Base-by-base conservation (phyloP, 306 rosid species). In the Astragalus glycyphyllos region DNA sequence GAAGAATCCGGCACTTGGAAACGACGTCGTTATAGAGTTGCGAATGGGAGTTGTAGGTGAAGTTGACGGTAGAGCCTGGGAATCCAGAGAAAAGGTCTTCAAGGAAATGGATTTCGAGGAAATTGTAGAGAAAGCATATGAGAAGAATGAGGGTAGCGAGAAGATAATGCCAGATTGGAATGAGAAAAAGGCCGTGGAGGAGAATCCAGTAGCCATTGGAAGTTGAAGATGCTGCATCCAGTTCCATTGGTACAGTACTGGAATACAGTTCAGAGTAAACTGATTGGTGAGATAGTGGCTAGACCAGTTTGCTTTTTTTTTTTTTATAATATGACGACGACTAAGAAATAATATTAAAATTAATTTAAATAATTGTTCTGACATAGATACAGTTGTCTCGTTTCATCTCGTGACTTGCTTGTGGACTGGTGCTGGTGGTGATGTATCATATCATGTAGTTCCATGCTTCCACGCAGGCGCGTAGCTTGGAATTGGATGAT, bases 1-100 rank as follows among this genome's bases (percentile, higher is more conserved):
- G 95, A 58, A 94, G 97, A 59, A 91, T 53, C 65, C 78, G 80
- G 67, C 99, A 94, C 59, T 89, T 89, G 57, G 97, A 89, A 79
- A 83, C 95, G 37, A 94, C 89, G 48, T 69, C 89, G 15, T 85
- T 51, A 73, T 82, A 91, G 84, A 87, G 44, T 1, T 71, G 58
- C 2, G 92, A 84, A 61, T 41, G 55, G 15, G 96, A 58, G 29
- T 89, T 58, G 83, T 64, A 84, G 40, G 87, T 84, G 10, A 94
- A 77, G 7, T n/a, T 9, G 5, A 87, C 81, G 61, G 85, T 64
- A 15, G 56, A 77, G 7, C 97, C 97, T 15, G 81, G 67, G 75
- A 89, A 88, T 4, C 81, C 86, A 32, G 87, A 66, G 76, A 86
- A 11, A 31, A 86, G 68, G 20, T 94, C 95, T 23, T 80, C 34